These are phyloP conservation scores for Helminthosporium solani DNA, from an alignment of 2,329 filamentous ascomycete genomes.

Conservation along the genomic window DNA sequence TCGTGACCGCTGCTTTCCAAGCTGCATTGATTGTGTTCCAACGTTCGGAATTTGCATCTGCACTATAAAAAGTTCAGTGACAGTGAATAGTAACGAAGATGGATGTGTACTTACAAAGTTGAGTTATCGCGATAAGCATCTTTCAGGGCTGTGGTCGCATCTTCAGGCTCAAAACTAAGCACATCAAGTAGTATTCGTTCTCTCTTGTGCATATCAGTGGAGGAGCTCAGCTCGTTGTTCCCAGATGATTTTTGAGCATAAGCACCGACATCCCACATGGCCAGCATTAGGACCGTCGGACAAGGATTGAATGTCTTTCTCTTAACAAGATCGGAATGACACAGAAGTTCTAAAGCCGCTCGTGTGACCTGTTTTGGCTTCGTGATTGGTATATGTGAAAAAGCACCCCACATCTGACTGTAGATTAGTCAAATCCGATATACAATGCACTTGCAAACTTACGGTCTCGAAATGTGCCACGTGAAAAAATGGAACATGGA, in stretches of 20 bases:
- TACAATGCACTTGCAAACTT: not conserved
- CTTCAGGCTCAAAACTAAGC: constrained; percentile 14
- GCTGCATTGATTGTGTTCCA: constrained; percentile 10
- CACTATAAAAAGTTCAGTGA: not conserved
- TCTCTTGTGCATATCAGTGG: constrained; percentile 15
- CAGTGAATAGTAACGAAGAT: not conserved
- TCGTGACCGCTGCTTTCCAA: constrained; percentile 20
- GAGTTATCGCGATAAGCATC: constrained; percentile 7
- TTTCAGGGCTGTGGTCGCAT: constrained; percentile 7
- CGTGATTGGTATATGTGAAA: constrained; percentile 15
- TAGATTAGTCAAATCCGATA: not conserved
- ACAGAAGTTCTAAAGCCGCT: constrained; percentile 15
- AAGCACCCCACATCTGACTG: constrained; percentile 12
- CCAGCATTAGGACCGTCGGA: constrained; percentile 13
- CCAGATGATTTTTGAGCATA: constrained; percentile 16
- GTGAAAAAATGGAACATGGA: constrained; percentile 16
- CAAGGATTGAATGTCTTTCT: constrained; percentile 17
- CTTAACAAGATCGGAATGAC: constrained; percentile 10
- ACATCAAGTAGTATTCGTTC: constrained; percentile 21
- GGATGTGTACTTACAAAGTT: constrained; percentile 9
- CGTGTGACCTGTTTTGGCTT: constrained; percentile 15
- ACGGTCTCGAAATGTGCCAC: constrained; percentile 2
- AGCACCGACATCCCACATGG: constrained; percentile 17
- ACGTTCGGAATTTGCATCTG: not conserved
- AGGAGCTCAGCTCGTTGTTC: not conserved